Evolutionary conservation across 495 filamentous ascomycete genomes (phyloP).

Genomic region (Talaromyces wortmannii): DNA sequence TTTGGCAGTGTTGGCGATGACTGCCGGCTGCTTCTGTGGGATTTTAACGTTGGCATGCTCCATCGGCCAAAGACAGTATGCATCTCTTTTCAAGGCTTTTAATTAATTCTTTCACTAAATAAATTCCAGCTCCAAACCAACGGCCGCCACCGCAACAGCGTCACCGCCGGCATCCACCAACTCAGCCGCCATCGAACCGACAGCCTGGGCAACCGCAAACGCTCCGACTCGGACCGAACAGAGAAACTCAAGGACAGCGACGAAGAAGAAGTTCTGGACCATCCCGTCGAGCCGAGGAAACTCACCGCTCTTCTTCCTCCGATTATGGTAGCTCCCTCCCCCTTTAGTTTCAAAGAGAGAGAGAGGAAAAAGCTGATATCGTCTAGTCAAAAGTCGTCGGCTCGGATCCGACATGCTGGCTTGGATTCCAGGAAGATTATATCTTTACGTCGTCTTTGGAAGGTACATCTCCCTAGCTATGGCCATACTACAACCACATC

Average conservation of each 20-base stretch:
- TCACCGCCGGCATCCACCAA: constrained; percentile 49
- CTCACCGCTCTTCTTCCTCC: constrained; percentile 85
- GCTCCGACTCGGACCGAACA: constrained; percentile 61
- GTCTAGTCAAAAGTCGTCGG: constrained; percentile 75
- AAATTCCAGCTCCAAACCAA: constrained; percentile 32
- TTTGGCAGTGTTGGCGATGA: constrained; percentile 97
- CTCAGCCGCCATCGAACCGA: constrained; percentile 68
- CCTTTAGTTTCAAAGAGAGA: constrained; percentile 2
- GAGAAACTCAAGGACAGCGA: constrained; percentile 39
- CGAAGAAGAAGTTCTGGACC: constrained; percentile 51
- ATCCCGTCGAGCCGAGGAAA: constrained; percentile 74
- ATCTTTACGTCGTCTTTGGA: constrained; percentile 87
- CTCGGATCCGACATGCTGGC: constrained; percentile 78
- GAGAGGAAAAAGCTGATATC: constrained; percentile 5
- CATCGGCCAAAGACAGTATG: constrained; percentile 79
- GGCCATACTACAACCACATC: background rate
- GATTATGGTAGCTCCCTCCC: constrained; percentile 61
- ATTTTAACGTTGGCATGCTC: constrained; percentile 95
- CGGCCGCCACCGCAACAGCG: constrained; percentile 29
- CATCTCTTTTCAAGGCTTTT: too few species aligned
- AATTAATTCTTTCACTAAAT: too few species aligned
- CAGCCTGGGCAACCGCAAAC: constrained; percentile 45
- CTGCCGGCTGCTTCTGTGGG: constrained; percentile 84
- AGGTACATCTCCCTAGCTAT: constrained; percentile 46
- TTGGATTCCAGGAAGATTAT: constrained; percentile 83